Conservation (phyloP, 306 rosid species). For the Casuarina cunninghamiana region DNA sequence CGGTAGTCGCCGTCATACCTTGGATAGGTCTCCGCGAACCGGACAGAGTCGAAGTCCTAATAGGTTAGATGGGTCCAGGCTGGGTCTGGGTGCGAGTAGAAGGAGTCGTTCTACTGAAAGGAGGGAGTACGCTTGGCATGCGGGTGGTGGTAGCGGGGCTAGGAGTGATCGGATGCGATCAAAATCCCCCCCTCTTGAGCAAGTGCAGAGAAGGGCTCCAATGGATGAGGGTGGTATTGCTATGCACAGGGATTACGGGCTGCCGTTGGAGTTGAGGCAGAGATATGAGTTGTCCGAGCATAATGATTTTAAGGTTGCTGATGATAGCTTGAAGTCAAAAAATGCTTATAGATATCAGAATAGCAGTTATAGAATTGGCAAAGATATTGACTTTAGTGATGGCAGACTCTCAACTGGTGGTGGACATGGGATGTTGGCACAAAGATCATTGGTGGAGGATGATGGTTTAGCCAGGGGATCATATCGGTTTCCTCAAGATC, state of each 20-base stretch:
- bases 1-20: conserved; percentile 36
- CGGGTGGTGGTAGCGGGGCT: conserved; percentile 49
- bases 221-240: conserved; percentile 42
- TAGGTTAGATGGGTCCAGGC: conserved; percentile 42
- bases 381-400: conserved; percentile 48
- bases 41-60: conserved; percentile 62
- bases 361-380: conserved; percentile 37
- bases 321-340: conserved; percentile 35
- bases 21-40: conserved; percentile 35
- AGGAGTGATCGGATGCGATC: conserved; percentile 42
- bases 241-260: conserved; percentile 46
- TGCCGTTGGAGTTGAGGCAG: conserved; percentile 40
- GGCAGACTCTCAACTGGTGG: conserved; percentile 43
- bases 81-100: conserved; percentile 41
- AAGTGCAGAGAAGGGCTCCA: conserved; percentile 45
- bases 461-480: conserved; percentile 40
- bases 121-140: conserved; percentile 56
- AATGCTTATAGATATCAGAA: conserved; percentile 32
- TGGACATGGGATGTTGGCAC: conserved; percentile 39
- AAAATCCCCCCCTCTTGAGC: conserved; percentile 56
- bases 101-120: conserved; percentile 43
- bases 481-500: conserved; percentile 48
- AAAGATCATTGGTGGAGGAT: conserved; percentile 43
- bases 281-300: conserved; percentile 43
- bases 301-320: conserved; percentile 36